phyloP scores from a whole-genome alignment of 768 basidiomycete species.

The Suillus hirtellus region DNA sequence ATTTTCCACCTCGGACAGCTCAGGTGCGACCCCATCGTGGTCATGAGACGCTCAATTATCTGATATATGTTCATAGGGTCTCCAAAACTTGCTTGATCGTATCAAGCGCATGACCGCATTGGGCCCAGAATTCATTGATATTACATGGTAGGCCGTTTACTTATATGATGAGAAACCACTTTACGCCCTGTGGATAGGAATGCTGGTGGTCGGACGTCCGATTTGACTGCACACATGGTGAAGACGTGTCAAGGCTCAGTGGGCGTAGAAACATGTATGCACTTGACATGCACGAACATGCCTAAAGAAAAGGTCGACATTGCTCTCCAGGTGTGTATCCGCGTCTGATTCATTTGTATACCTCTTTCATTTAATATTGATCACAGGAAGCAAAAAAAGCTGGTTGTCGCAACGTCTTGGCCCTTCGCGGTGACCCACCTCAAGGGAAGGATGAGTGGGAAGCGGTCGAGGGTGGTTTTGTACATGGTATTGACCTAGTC shows the following conservation, averaged over 20 bases:
- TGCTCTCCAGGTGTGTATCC: conserved; percentile 70
- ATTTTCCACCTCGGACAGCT: conserved; percentile 94
- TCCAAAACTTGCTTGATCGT: conserved; percentile 96
- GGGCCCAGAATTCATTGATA: conserved; percentile 97
- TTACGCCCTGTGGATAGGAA: conserved; percentile 58
- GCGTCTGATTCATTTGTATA: conserved; percentile 10
- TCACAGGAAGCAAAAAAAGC: conserved; percentile 81
- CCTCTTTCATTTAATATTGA: conserved; percentile 8
- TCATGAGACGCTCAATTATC: conserved; percentile 1
- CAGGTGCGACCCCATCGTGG: conserved; percentile 54
- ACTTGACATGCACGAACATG: conserved; percentile 99
- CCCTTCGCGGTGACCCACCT: conserved; percentile 91
- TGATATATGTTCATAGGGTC: conserved; percentile 19
- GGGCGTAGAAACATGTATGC: conserved; percentile 98
- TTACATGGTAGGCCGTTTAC: conserved; percentile 71
- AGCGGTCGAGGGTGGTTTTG: conserved; percentile 87
- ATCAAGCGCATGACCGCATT: conserved; percentile 97
- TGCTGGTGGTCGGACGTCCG: conserved; percentile 94
- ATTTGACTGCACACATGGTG: conserved; percentile 90
- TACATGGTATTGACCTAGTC: conserved; percentile 91
- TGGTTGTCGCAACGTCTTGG: conserved; percentile 91
- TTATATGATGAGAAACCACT: neutral
- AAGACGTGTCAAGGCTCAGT: conserved; percentile 92
- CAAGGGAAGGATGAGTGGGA: conserved; percentile 89
- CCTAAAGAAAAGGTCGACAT: conserved; percentile 93